Evolutionary conservation across 805 yeast species (phyloP).

Genomic region (Lachancea lanzarotensis): DNA sequence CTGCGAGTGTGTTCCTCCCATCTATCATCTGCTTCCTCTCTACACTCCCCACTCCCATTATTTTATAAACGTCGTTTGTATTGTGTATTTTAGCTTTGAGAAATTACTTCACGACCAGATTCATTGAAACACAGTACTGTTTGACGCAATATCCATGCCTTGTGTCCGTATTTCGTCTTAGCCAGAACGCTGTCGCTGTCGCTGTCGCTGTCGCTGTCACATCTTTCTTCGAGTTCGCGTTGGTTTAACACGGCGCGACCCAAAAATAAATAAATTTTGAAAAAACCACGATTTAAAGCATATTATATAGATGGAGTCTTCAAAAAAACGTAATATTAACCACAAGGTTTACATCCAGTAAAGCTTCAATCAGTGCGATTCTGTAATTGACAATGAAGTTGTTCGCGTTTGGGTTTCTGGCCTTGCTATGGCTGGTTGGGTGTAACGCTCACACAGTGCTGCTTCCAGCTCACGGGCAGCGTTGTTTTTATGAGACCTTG

Average conservation of each 20-base stretch:
- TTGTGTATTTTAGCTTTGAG: conserved; percentile 12
- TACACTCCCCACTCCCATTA: conserved; percentile 4
- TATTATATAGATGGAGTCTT: too few relatives aligned
- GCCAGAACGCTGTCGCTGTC: too few relatives aligned
- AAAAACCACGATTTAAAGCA: not conserved
- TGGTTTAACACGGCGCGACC: not conserved
- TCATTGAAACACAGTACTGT: not conserved
- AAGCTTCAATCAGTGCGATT: not conserved
- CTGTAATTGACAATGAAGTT: not conserved
- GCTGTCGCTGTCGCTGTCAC: not conserved
- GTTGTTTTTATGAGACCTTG: conserved; percentile 82
- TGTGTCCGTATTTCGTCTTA: too few relatives aligned
- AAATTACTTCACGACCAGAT: conserved; percentile 3
- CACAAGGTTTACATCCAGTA: too few relatives aligned
- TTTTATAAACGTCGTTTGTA: conserved; percentile 11
- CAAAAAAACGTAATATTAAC: too few relatives aligned
- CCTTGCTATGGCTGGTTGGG: conserved; percentile 4
- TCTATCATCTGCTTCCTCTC: not conserved
- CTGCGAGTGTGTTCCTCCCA: conserved; percentile 2
- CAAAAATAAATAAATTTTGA: not conserved
- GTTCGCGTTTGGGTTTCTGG: not conserved
- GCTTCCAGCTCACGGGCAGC: conserved; percentile 74
- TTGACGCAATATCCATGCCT: too few relatives aligned
- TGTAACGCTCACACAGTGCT: conserved; percentile 68
- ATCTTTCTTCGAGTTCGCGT: not conserved